Conservation (phyloP, 164 flowering plant species). For the Aristolochia californica region DNA sequence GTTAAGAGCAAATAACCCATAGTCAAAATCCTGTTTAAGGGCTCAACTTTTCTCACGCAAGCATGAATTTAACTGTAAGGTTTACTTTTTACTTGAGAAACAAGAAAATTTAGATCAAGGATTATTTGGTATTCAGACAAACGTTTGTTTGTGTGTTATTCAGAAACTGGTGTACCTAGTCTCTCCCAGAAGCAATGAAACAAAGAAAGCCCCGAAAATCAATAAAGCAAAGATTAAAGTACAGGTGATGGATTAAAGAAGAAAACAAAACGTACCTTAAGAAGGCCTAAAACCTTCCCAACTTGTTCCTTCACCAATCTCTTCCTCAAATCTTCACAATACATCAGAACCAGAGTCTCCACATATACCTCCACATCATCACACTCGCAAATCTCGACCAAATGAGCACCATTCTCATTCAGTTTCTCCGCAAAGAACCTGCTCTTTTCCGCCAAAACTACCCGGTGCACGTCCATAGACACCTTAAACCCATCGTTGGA, state of each 20-base stretch:
- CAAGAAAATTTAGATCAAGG: too few species aligned
- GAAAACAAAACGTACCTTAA: conserved; percentile 39
- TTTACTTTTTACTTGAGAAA: too few species aligned
- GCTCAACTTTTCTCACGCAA: too few species aligned
- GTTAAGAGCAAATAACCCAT: too few species aligned
- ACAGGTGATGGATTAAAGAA: background rate
- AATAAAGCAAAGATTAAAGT: background rate
- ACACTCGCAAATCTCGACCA: conserved; percentile 81
- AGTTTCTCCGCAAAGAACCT: conserved; percentile 71
- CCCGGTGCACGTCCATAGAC: conserved; percentile 60
- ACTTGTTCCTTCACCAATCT: conserved; percentile 58
- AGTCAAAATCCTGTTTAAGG: too few species aligned
- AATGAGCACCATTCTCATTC: conserved; percentile 26
- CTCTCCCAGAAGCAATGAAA: background rate
- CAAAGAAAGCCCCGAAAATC: background rate
- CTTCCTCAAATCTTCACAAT: conserved; percentile 60
- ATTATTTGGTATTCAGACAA: too few species aligned
- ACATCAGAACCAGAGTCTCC: conserved; percentile 77
- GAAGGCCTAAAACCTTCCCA: conserved; percentile 50
- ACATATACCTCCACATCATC: conserved; percentile 86
- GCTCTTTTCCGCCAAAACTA: conserved; percentile 49
- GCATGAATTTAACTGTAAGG: too few species aligned
- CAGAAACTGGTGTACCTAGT: background rate
- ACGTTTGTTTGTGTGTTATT: background rate
- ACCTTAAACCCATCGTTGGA: conserved; percentile 48